A percentile compares a stretch with the other conserved stretches of the same genome.
These are phyloP conservation scores for Tuber brumale DNA, from an alignment of 495 filamentous ascomycete genomes.

Conservation along the genomic window DNA sequence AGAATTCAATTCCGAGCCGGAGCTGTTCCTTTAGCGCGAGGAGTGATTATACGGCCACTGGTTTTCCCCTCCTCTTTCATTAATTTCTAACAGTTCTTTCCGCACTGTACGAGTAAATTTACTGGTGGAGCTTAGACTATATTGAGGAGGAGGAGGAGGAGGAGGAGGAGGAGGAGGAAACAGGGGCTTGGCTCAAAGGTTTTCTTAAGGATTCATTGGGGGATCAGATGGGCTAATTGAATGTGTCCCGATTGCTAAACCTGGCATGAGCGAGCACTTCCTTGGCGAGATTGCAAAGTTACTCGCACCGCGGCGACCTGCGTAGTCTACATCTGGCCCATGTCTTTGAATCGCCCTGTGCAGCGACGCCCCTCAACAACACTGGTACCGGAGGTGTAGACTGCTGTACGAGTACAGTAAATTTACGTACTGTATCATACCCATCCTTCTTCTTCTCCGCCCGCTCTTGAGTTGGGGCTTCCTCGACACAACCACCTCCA, in stretches of 20 bases:
- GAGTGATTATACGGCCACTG: neutral
- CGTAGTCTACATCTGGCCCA: neutral
- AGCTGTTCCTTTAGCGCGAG: neutral
- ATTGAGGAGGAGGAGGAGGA: constrained; percentile 9
- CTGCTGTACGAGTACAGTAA: no score
- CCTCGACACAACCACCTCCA: neutral
- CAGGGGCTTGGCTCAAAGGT: neutral
- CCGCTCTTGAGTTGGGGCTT: neutral
- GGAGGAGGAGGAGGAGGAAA: constrained; percentile 6
- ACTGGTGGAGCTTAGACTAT: neutral
- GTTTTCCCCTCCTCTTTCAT: neutral
- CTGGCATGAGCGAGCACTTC: neutral
- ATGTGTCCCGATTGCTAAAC: neutral
- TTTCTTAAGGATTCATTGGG: neutral
- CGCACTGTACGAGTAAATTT: neutral
- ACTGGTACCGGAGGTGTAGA: neutral
- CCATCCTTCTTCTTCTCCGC: neutral
- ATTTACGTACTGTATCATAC: no score
- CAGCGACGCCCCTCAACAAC: neutral
- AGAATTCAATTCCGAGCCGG: neutral
- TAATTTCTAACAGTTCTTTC: neutral
- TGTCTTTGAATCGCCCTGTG: neutral
- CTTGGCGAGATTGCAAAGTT: neutral
- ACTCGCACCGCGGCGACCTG: neutral
- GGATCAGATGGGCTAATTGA: neutral